Evolutionary conservation across 2,329 filamentous ascomycete genomes (phyloP).

Genomic region (Pezicula rhizophila): DNA sequence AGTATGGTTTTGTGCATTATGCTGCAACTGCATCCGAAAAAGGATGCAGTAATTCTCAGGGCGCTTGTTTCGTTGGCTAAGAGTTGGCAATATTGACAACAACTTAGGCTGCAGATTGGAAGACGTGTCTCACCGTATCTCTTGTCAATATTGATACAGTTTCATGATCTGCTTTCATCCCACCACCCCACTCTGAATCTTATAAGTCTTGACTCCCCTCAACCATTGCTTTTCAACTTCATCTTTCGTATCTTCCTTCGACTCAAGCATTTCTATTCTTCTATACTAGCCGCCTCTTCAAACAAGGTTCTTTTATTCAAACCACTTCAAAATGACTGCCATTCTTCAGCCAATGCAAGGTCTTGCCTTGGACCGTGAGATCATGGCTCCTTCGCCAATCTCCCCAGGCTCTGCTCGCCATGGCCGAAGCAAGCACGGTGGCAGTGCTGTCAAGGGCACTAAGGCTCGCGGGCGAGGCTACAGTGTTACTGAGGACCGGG

Average conservation of each 20-base stretch:
- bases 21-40: not conserved
- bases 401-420: constrained; percentile 25
- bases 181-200: constrained; percentile 1
- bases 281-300: not conserved
- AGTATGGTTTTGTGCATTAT: not conserved
- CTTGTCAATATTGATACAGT: constrained; percentile 1
- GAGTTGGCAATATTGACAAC: not conserved
- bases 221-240: not conserved
- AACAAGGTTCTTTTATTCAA: constrained; percentile 1
- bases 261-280: not conserved
- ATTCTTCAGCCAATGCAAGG: constrained; percentile 21
- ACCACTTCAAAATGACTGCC: constrained; percentile 22
- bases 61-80: not conserved
- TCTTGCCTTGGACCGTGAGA: constrained; percentile 22
- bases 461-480: constrained; percentile 32
- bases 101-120: not conserved
- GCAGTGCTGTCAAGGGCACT: constrained; percentile 26
- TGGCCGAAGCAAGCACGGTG: constrained; percentile 24
- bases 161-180: constrained; percentile 1
- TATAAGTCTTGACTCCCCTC: not conserved
- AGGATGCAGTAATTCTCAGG: not conserved
- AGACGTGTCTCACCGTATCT: constrained; percentile 2
- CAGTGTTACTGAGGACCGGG: constrained; percentile 35
- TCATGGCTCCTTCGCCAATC: constrained; percentile 27
- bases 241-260: not conserved